Evolutionary conservation across 352 stramenopile genomes (phyloP).

Genomic region (Peronosclerospora sorghi): DNA sequence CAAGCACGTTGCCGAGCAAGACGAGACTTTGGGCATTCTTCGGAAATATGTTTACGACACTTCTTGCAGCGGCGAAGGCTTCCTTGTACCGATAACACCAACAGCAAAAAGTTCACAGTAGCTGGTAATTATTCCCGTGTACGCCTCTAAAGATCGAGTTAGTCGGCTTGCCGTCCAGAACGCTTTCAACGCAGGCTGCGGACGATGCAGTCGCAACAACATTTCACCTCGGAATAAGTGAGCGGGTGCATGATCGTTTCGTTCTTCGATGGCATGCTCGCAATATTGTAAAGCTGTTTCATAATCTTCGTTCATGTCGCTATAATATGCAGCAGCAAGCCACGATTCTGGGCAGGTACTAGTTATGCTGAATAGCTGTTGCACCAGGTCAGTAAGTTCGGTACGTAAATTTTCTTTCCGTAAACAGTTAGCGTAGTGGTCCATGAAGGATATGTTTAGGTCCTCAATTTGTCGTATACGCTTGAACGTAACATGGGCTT

Average conservation of each 20-base stretch:
- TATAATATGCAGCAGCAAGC: constrained; percentile 68
- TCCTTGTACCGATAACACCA: constrained; percentile 65
- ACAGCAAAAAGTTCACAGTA: constrained; percentile 59
- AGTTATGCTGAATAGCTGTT: constrained; percentile 58
- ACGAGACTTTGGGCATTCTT: constrained; percentile 57
- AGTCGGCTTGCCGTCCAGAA: constrained; percentile 60
- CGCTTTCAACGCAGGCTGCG: constrained; percentile 46
- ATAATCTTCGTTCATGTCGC: constrained; percentile 59
- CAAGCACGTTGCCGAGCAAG: constrained; percentile 65
- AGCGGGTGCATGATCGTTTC: constrained; percentile 31
- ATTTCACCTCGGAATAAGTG: constrained; percentile 52
- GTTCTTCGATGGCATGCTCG: constrained; percentile 42
- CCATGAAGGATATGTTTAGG: constrained; percentile 49
- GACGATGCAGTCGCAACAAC: constrained; percentile 46
- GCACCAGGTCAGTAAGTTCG: constrained; percentile 55
- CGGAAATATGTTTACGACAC: constrained; percentile 57
- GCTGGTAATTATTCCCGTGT: constrained; percentile 57
- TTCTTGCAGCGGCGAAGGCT: constrained; percentile 52
- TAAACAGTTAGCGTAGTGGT: constrained; percentile 53
- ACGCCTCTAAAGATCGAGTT: constrained; percentile 50
- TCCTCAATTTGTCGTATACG: constrained; percentile 54
- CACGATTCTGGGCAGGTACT: constrained; percentile 41
- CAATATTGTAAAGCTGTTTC: constrained; percentile 62
- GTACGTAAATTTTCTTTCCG: constrained; percentile 27
- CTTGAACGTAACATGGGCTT: constrained; percentile 41